Percentiles rank a stretch among this genome's conserved stretches.
These are phyloP conservation scores for Metschnikowia kunwiensis DNA, from an alignment of 805 yeast genomes.

Conservation along the genomic window DNA sequence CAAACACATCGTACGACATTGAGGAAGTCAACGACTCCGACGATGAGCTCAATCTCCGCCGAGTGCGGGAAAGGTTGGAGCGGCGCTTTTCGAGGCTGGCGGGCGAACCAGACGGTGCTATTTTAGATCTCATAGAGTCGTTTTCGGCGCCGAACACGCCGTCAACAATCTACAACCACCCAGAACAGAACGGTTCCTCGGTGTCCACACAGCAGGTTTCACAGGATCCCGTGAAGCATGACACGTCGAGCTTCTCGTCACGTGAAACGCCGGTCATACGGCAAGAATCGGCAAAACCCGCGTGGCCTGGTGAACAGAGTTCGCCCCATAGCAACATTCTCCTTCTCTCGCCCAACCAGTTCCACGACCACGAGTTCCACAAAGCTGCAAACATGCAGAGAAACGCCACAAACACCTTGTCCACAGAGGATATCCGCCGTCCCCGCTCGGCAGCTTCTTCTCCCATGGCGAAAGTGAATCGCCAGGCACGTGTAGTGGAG, in stretches of 20 bases:
- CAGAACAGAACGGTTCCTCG: conserved; percentile 1
- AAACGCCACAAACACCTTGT: conserved; percentile 5
- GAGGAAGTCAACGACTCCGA: conserved; percentile 43
- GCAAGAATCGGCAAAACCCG: conserved; percentile 2
- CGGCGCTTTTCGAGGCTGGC: conserved; percentile 13
- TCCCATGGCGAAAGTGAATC: conserved; percentile 41
- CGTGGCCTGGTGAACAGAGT: conserved; percentile 3
- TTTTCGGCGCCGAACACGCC: conserved; percentile 21
- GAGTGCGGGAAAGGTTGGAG: conserved; percentile 15
- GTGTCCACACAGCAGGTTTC: conserved; percentile 1
- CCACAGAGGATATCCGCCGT: conserved; percentile 20
- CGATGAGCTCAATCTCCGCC: conserved; percentile 28
- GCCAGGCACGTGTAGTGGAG: conserved; percentile 46
- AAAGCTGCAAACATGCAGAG: conserved; percentile 15
- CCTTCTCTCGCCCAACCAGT: conserved; percentile 39
- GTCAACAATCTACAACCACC: conserved; percentile 10
- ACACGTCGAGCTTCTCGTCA: conserved; percentile 18
- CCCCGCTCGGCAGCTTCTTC: conserved; percentile 33
- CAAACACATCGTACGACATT: conserved; percentile 22
- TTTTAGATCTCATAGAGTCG: conserved; percentile 22
- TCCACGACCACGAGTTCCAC: conserved; percentile 33
- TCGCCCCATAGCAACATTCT: conserved; percentile 29
- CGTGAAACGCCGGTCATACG: conserved; percentile 6
- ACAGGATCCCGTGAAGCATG: conserved; percentile 5
- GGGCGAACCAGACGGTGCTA: conserved; percentile 17